Evolutionary conservation across 2,329 filamentous ascomycete genomes (phyloP).

Genomic region (Bipolaris gigantea): DNA sequence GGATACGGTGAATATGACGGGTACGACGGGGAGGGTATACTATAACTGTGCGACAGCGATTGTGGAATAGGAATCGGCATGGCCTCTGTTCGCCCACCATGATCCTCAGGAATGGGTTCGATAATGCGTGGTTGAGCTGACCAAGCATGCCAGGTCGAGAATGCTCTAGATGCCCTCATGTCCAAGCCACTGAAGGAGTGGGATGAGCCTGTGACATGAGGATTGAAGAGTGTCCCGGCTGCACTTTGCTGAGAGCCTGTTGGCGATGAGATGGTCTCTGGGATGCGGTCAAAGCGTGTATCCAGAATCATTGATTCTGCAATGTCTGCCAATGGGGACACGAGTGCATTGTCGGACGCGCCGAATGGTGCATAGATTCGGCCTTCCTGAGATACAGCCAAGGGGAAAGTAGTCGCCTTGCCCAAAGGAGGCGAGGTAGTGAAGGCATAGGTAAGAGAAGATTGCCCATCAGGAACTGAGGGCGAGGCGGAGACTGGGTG

Average conservation of each 20-base stretch:
- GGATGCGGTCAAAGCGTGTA: slow-evolving; percentile 27
- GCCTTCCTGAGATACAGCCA: slow-evolving; percentile 21
- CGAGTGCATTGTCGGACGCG: slow-evolving; percentile 21
- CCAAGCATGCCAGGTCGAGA: slow-evolving; percentile 35
- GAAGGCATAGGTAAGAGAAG: slow-evolving; percentile 27
- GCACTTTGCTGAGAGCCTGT: slow-evolving; percentile 26
- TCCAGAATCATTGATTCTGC: slow-evolving; percentile 29
- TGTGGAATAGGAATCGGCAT: slow-evolving; percentile 39
- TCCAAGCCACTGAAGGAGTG: slow-evolving; percentile 36
- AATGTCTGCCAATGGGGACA: slow-evolving; percentile 19
- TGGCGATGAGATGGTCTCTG: slow-evolving; percentile 20
- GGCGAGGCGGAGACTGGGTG: slow-evolving; percentile 30
- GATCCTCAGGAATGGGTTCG: slow-evolving; percentile 34
- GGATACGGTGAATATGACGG: slow-evolving; percentile 12
- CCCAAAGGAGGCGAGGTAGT: slow-evolving; percentile 33
- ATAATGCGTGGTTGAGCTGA: slow-evolving; percentile 33
- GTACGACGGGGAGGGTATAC: slow-evolving; percentile 15
- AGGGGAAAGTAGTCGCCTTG: slow-evolving; percentile 33
- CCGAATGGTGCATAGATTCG: slow-evolving; percentile 30
- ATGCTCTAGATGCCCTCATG: slow-evolving; percentile 34
- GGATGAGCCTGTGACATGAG: slow-evolving; percentile 30
- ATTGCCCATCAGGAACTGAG: slow-evolving; percentile 31
- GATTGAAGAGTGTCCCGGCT: slow-evolving; percentile 33
- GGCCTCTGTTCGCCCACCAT: slow-evolving; percentile 22
- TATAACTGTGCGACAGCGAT: slow-evolving; percentile 19